These are phyloP conservation scores for Geotrichum aggregatum DNA, from an alignment of 1,139 yeast genomes.

Conservation along the genomic window DNA sequence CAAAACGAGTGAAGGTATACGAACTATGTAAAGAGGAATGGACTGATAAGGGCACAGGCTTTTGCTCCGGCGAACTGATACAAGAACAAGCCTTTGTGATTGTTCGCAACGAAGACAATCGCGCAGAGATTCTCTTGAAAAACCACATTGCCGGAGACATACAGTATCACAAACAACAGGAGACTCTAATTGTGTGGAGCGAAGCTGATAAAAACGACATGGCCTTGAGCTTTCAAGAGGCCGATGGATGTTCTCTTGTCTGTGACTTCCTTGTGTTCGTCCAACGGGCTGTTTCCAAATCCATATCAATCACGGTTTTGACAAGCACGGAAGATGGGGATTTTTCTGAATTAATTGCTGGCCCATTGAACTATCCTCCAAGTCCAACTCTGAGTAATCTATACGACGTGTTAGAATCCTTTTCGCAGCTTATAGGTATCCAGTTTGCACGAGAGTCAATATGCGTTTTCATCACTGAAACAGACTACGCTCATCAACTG, in stretches of 20 bases:
- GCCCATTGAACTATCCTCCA: slow-evolving; percentile 70
- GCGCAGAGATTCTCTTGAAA: slow-evolving; percentile 56
- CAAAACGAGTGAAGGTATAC: slow-evolving; percentile 85
- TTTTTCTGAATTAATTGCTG: slow-evolving; percentile 73
- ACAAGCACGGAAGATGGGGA: slow-evolving; percentile 48
- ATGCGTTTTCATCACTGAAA: slow-evolving; percentile 31
- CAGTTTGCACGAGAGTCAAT: slow-evolving; percentile 38
- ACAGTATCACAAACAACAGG: slow-evolving; percentile 91
- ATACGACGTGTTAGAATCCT: slow-evolving; percentile 46
- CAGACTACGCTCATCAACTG: slow-evolving; percentile 52
- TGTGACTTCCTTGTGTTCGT: slow-evolving; percentile 75
- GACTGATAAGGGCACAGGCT: slow-evolving; percentile 93
- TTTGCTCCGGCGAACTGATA: slow-evolving; percentile 67
- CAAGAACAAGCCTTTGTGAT: slow-evolving; percentile 52
- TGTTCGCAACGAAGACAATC: slow-evolving; percentile 68
- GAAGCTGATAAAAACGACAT: slow-evolving; percentile 73
- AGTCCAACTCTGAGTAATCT: slow-evolving; percentile 46
- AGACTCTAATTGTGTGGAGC: slow-evolving; percentile 92
- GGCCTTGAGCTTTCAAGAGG: slow-evolving; percentile 89
- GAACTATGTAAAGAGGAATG: slow-evolving; percentile 75
- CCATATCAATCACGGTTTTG: slow-evolving; percentile 67
- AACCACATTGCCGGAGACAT: slow-evolving; percentile 67
- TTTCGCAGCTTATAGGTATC: slow-evolving; percentile 30
- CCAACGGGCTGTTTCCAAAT: slow-evolving; percentile 61
- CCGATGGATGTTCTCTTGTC: slow-evolving; percentile 78